Base-by-base conservation (phyloP, 306 rosid species). In the Arachis hypogaea region DNA sequence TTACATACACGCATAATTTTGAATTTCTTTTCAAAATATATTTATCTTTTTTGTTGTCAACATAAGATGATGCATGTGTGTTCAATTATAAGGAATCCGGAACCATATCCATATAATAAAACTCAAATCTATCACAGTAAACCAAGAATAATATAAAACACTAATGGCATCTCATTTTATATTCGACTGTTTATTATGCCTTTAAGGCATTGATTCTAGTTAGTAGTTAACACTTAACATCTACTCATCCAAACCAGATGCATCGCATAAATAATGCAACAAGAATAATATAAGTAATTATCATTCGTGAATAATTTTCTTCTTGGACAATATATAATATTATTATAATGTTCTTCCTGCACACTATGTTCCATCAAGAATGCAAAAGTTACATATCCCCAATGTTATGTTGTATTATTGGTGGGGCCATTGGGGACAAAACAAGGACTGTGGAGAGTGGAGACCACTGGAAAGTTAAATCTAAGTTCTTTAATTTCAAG, bases 71-170 rank as follows among this genome's bases (percentile, higher is more conserved):
- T 49, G 28, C 28, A 22, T 22, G 38, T 33, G 38, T 33, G 63
- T 45, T 55, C 75, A 69, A 41, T 41, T 69, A 69, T 77, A 33
- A 59, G 45, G 77, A 71, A 71, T 57, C 77, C 41, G 68, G 68
- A 64, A 46, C 77, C 82, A 63, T 63, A 71, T 71, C 77, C 38
- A 55, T 0, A 41, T 0, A 41, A 44, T 11, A 55, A 44, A 63
- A 63, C 18, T 55, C 5, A 62, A 7, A 70, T 70, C 44, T 63
- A 63, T 71, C 82, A 45, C 14, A 7, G 7, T 7, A 67, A 66
- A 3, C 41, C 28, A 1, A 43, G 40, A 77, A 77, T 14, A 41
- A 61, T 42, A 18, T 8, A 62, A 22, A 7, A 49, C 57, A 59
- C 45, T 47, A 3, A 12, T 42, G 64, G 61, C 76, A 4, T 7